Conservation (phyloP, 257 asterid species). For the Plantago major region DNA sequence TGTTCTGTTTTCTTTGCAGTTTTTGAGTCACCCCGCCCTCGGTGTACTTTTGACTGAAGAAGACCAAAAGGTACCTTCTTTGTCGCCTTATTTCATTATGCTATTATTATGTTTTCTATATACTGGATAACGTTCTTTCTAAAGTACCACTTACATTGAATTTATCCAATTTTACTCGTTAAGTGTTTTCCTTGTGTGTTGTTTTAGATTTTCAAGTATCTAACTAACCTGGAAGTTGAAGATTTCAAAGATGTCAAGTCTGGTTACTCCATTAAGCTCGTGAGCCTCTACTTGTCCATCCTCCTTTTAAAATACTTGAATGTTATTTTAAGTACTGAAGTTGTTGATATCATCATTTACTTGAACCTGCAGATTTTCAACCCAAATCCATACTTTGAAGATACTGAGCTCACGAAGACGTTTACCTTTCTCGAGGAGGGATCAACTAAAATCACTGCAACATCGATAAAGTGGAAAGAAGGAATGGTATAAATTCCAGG, state of each 20-base stretch:
- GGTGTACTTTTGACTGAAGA: conserved; percentile 57
- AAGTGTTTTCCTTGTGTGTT: conserved; percentile 15
- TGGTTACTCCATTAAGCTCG: conserved; percentile 80
- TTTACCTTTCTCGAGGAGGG: conserved; percentile 88
- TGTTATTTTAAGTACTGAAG: background rate
- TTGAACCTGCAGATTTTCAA: conserved; percentile 52
- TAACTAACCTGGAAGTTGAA: conserved; percentile 82
- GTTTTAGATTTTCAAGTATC: conserved; percentile 71
- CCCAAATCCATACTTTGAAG: conserved; percentile 78
- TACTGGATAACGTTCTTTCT: background rate
- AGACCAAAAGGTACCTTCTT: conserved; percentile 48
- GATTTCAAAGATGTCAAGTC: conserved; percentile 87
- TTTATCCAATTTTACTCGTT: background rate
- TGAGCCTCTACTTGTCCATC: conserved; percentile 36
- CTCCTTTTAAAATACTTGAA: background rate
- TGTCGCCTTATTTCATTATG: background rate
- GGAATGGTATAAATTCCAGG: conserved; percentile 47
- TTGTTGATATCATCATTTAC: conserved; percentile 11
- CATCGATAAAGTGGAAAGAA: conserved; percentile 86
- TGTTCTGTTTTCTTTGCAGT: conserved; percentile 30
- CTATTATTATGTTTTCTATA: background rate
- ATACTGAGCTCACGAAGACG: conserved; percentile 67
- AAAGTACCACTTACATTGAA: too few relatives aligned
- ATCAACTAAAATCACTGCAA: conserved; percentile 64
- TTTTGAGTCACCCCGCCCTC: conserved; percentile 63